phyloP scores from a whole-genome alignment of 2,329 filamentous ascomycete species.

The Drechslerella dactyloides region DNA sequence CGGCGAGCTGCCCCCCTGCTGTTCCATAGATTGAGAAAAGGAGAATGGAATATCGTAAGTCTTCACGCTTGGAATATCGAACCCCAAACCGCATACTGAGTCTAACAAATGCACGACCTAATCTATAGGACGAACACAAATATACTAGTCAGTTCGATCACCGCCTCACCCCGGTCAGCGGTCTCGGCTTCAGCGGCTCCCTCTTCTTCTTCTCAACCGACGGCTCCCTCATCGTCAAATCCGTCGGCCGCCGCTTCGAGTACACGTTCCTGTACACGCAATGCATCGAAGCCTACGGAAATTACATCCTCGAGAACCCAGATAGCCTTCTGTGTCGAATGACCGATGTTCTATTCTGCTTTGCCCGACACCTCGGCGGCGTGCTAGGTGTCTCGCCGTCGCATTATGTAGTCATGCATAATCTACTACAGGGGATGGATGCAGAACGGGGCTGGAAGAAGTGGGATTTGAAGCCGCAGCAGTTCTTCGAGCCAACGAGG shows the following conservation, averaged over 20 bases:
- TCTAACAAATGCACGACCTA: too few species aligned
- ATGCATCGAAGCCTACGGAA: slow-evolving; percentile 52
- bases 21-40: slow-evolving; percentile 50
- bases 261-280: slow-evolving; percentile 54
- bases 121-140: slow-evolving; percentile 47
- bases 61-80: too few species aligned
- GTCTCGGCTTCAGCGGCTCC: slow-evolving; percentile 53
- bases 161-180: slow-evolving; percentile 46
- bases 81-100: too few species aligned
- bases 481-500: slow-evolving; percentile 54
- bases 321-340: slow-evolving; percentile 52
- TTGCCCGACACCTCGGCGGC: slow-evolving; percentile 53
- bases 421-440: slow-evolving; percentile 52
- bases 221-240: slow-evolving; percentile 52
- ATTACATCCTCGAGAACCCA: slow-evolving; percentile 47
- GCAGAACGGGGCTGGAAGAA: slow-evolving; percentile 52
- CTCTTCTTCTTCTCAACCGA: slow-evolving; percentile 54
- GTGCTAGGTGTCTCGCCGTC: slow-evolving; percentile 52
- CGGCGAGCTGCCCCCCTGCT: slow-evolving; percentile 53
- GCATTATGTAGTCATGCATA: slow-evolving; percentile 54
- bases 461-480: slow-evolving; percentile 54
- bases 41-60: slow-evolving; percentile 39
- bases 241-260: slow-evolving; percentile 53
- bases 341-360: slow-evolving; percentile 53
- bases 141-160: slow-evolving; percentile 51